Percentiles rank a stretch among this genome's conserved stretches.
Conservation (phyloP, 306 rosid genomes). For the Fragaria iinumae region DNA sequence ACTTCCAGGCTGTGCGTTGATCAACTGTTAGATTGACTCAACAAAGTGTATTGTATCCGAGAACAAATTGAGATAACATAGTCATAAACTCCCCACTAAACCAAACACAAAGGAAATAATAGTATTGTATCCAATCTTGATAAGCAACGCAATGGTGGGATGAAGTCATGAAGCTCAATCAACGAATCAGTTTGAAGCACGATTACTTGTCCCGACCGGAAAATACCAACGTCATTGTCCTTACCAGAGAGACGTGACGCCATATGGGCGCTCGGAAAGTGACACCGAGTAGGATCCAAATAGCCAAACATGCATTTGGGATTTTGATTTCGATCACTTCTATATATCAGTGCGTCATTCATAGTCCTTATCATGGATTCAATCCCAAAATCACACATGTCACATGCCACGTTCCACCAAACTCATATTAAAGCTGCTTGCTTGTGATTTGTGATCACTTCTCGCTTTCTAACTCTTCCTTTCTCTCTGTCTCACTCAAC, state of each 20-base stretch:
- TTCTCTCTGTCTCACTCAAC: not conserved
- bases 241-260: not conserved
- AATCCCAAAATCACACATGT: not conserved
- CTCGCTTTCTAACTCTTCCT: not conserved
- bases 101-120: not conserved
- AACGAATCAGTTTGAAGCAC: not conserved
- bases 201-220: constrained; percentile 14
- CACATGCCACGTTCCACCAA: not conserved
- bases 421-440: not conserved
- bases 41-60: no score
- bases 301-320: not conserved
- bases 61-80: not conserved
- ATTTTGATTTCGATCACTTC: not conserved
- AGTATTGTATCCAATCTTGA: not conserved
- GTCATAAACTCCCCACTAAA: not conserved
- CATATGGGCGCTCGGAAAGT: not conserved
- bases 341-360: not conserved
- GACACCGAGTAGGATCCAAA: constrained; percentile 3
- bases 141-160: not conserved
- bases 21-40: no score
- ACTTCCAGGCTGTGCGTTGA: no score
- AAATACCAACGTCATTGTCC: not conserved
- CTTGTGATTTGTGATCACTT: constrained; percentile 4
- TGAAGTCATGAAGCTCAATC: no score
- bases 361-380: not conserved